Conservation (phyloP, 257 asterid genomes). For the Handroanthus guayacan region DNA sequence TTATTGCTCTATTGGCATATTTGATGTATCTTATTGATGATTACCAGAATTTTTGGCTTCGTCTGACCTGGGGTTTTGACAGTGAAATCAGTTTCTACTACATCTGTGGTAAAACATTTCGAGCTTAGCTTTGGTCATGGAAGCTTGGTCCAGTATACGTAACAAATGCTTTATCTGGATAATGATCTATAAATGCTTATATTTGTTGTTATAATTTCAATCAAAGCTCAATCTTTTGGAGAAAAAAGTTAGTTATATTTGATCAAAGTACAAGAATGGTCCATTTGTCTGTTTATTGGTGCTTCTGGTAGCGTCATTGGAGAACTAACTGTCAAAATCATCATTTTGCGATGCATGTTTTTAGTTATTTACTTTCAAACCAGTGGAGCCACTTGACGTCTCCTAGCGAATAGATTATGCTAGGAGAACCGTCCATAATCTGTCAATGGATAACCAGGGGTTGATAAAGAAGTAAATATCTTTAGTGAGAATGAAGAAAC, state of each 20-base stretch:
- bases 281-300: neutral
- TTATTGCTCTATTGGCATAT: constrained; percentile 73
- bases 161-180: neutral
- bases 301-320: neutral
- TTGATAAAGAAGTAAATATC: neutral
- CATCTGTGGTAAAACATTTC: constrained; percentile 73
- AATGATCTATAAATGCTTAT: neutral
- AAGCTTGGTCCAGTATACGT: neutral
- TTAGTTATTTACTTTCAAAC: neutral
- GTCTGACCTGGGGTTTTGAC: constrained; percentile 80
- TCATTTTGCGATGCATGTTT: neutral
- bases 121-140: constrained; percentile 23
- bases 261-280: neutral
- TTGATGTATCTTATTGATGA: constrained; percentile 71
- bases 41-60: constrained; percentile 79
- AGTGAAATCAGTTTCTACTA: constrained; percentile 84
- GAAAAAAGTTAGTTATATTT: neutral
- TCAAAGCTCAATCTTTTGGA: neutral
- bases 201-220: neutral
- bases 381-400: constrained; percentile 10
- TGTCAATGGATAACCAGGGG: no score
- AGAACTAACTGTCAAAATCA: neutral
- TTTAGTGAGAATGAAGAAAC: neutral
- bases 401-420: neutral
- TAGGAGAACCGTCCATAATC: neutral